Evolutionary conservation across 2,329 filamentous ascomycete genomes (phyloP), one percentile per base, ranked within the genome.

Genomic region (Venturia pyrina): DNA sequence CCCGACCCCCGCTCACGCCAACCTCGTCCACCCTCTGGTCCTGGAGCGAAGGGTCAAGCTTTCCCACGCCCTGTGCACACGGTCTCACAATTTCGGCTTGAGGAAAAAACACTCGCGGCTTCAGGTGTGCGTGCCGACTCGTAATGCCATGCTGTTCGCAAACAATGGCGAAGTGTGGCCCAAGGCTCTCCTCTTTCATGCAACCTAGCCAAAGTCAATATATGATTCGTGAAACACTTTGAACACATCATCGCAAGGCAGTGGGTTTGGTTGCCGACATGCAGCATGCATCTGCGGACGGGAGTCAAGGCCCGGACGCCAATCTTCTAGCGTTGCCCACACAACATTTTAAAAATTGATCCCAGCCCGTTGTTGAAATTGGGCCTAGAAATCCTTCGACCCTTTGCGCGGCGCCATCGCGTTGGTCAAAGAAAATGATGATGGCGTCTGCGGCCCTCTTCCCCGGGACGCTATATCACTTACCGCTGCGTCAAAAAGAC

Each of bases 201-300:
- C 60, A 62, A 44, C 60, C n/a, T 28, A 44, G 53, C 37, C 21
- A 46, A 62, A 46, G 37, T 28, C 60, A 62, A 44, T 62, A 28
- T 62, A 13, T 62, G 60, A 62, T 62, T 62, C 60, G 60, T 62
- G 60, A 62, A 62, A 44, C 60, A 44, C 37, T 28, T 43, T 62
- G 43, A 15, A 43, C 37, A 62, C 60, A 46, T 46, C 37, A 43
- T 43, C 43, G 60, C 37, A 46, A 44, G 60, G n/a, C 60, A 62
- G 21, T 62, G 24, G 37, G 15, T 44, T 34, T 43, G 37, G 37
- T 28, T 43, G 60, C 60, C 60, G 60, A 44, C 60, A 43, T 62
- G 60, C 60, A 62, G 37, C 60, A 43, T 62, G 60, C 60, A 62
- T 37, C 15, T n/a, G 53, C 60, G 60, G 43, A 62, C 21, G 40